Evolutionary conservation across 140 eudicot species (phyloP), one percentile per base, ranked within the genome.

Genomic region (Erigeron philadelphicus): DNA sequence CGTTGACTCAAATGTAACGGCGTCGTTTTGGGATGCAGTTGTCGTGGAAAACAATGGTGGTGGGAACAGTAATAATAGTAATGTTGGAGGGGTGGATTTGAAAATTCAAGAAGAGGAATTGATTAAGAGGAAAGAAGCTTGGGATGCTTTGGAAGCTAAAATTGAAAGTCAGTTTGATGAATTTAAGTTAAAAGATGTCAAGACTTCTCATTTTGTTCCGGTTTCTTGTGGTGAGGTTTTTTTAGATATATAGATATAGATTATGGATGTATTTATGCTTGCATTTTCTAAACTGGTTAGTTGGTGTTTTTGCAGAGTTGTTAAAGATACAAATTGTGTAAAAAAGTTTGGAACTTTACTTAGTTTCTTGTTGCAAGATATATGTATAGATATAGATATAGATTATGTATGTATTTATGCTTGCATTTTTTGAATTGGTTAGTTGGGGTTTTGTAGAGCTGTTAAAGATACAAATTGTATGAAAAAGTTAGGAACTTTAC

Each of bases 91-190:
- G 90, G 21, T 42, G 47, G 47, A 35, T 13, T 16, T 41, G 66
- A 40, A 35, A 40, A 49, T 16, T 9, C 31, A 50, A 9, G 46
- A 60, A 40, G 95, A 84, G 69, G 84, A 80, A 8, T 48, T 80
- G 78, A 66, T 7, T n/a, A 76, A 71, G 19, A 76, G 67, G 64
- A 70, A 61, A 54, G 92, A 84, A 66, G 86, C 83, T 66, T 86
- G 77, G 78, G 91, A 84, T 81, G 92, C 90, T 3, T 67, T 88
- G 82, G 95, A 89, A 77, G 84, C 86, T 18, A 80, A 82, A 43
- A 73, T 93, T 16, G 90, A 93, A 61, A 87, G 87, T n/a, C 90
- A 81, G 11, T 84, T 75, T 47, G 88, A 81, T 23, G 54, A 63
- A 8, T 67, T 92, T 6, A 80, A 78, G 68, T 76, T 90, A 42